Evolutionary conservation across 2,329 filamentous ascomycete genomes (phyloP).

Genomic region (Exophiala oligosperma): DNA sequence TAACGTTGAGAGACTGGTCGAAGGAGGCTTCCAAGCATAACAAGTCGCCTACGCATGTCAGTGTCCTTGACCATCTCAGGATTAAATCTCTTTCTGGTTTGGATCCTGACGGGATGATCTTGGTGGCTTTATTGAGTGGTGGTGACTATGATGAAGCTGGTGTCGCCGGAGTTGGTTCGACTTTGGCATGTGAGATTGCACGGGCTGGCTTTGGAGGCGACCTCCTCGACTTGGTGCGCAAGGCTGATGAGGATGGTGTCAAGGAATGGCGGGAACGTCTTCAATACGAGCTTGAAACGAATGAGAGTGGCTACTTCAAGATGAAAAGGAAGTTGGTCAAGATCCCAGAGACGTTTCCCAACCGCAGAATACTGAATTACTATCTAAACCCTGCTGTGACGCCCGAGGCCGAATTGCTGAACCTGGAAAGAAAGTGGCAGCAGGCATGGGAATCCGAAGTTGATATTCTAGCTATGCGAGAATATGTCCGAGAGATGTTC

Average conservation of each 20-base stretch:
- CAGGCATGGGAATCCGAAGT: constrained; percentile 48
- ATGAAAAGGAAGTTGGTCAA: constrained; percentile 70
- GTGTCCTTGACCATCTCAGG: constrained; percentile 68
- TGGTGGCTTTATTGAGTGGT: constrained; percentile 92
- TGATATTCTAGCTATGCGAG: constrained; percentile 66
- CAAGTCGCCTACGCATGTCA: constrained; percentile 80
- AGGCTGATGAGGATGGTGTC: constrained; percentile 29
- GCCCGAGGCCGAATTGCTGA: constrained; percentile 54
- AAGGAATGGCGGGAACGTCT: constrained; percentile 70
- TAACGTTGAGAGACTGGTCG: constrained; percentile 80
- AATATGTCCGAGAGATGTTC: constrained; percentile 76
- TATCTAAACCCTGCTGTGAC: constrained; percentile 90
- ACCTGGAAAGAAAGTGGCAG: constrained; percentile 58
- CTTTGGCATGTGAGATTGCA: constrained; percentile 85
- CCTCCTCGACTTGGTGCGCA: constrained; percentile 32
- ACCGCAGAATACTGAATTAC: constrained; percentile 74
- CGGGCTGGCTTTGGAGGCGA: constrained; percentile 77
- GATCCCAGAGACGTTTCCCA: constrained; percentile 81
- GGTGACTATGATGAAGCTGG: constrained; percentile 92
- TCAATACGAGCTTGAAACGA: constrained; percentile 74
- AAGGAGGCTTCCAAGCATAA: constrained; percentile 65
- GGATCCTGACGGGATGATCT: constrained; percentile 84
- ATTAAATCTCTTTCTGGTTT: constrained; percentile 63
- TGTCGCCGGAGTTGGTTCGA: constrained; percentile 82
- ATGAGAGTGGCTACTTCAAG: constrained; percentile 78